These are phyloP conservation scores for Magnolia changhungtana DNA, from an alignment of 164 flowering plant species.

Conservation along the genomic window DNA sequence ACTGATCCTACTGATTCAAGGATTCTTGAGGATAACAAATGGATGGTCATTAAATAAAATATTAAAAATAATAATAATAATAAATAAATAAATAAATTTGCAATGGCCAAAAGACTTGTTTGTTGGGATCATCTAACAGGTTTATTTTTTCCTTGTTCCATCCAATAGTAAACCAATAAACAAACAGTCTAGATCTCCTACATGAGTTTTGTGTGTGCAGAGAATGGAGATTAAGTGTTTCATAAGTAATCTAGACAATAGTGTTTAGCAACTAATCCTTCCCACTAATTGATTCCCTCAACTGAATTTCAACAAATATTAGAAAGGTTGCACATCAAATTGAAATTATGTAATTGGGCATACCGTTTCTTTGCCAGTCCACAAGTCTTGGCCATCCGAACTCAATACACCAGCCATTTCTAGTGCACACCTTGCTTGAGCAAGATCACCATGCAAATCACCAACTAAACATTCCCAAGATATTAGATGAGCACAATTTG, in stretches of 20 bases:
- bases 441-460: slow-evolving; percentile 90
- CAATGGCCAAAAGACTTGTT: too few relatives aligned
- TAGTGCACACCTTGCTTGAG: slow-evolving; percentile 72
- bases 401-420: slow-evolving; percentile 86
- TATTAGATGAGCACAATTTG: background rate
- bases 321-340: background rate
- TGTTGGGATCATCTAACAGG: background rate
- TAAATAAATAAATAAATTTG: too few relatives aligned
- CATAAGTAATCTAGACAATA: background rate
- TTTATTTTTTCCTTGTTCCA: background rate
- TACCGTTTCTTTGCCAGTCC: slow-evolving; percentile 92
- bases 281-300: background rate
- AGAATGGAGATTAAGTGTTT: background rate
- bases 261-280: background rate
- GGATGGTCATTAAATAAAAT: too few relatives aligned
- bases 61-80: too few relatives aligned
- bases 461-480: slow-evolving; percentile 53
- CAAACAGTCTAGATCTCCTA: background rate
- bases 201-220: background rate
- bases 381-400: slow-evolving; percentile 61
- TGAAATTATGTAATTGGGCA: slow-evolving; percentile 9
- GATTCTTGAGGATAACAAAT: too few relatives aligned
- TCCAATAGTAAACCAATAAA: background rate
- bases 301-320: background rate
- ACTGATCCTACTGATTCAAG: too few relatives aligned